Evolutionary conservation across 805 yeast genomes (phyloP), one percentile per base, ranked within the genome.

Genomic region (Wickerhamomyces canadensis): DNA sequence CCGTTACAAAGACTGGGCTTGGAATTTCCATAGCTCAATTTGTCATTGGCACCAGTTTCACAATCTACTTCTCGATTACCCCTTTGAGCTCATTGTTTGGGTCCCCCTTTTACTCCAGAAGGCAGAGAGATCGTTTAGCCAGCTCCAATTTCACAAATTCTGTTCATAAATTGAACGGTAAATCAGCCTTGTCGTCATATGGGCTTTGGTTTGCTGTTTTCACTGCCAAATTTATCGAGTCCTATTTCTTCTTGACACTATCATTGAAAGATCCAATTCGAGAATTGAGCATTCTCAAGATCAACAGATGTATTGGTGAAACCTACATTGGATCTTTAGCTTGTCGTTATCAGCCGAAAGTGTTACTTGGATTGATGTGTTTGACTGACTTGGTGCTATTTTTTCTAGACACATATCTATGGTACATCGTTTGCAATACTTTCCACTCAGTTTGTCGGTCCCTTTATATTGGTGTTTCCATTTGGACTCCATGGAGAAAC

Each of bases 401-500:
- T 57, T 82, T 83, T 47, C 68, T 85, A 38, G 95, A 85, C 48
- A 84, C 95, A 0, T 85, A 85, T 49, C 62, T 85, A 14, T 85
- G 95, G 95, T 85, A 84, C 49, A 84, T 85, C 40, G 68, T 85
- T 27, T 82, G 91, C 76, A 84, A 80, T 51, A 80, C 93, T 0
- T 52, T 74, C 0, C 80, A 83, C 39, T 84, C 94, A 0, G 80
- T 84, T 5, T 69, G 79, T 37, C 64, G 84, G 6, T 81, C 93
- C 0, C 70, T 80, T 45, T 76, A 80, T 29, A 68, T 80, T 43
- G 95, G 95, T 1, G 79, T 84, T 5, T 84, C 94, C 0, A 78
- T 85, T 10, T 80, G 91, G 82, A 83, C 93, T 2, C 95, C 95
- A 0, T 85, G 95, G 95, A 74, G 84, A 55, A 84, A 84, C 49